Evolutionary conservation across 1,284 basidiomycete genomes (phyloP), one percentile per base, ranked within the genome.

Genomic region (Puccinia brachypodii): DNA sequence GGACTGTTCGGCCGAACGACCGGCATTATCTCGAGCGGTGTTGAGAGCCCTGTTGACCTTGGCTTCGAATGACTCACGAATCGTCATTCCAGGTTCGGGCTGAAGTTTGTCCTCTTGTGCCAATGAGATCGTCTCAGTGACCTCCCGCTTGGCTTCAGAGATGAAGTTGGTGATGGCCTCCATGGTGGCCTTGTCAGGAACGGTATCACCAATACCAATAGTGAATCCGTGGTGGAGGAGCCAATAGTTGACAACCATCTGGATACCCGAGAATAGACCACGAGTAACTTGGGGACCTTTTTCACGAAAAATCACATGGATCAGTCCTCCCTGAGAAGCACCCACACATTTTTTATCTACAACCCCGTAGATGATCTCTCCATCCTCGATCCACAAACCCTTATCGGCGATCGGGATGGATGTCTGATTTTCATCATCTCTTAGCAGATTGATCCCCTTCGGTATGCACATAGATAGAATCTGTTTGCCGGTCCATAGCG

Each of bases 321-420:
- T 91, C 6, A 99, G 89, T 89, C 97, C 96, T 82, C 96, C 96
- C 84, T 94, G 93, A 0, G 94, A 91, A 0, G 95, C 93, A 84
- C 97, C 97, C 31, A 98, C 96, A 47, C 95, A 97, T 89, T 97
- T 96, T 90, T 99, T 99, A 88, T 97, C 93, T 81, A 99, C 94
- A 79, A 95, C 93, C 71, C 97, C 97, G 85, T 92, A 98, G 72
- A 99, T 90, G 84, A 99, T 91, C 87, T 99, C 95, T 50, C 97
- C 97, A 85, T 99, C 95, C 87, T 99, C 97, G 85, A 99, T 93
- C 87, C 95, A 89, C 87, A 99, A 94, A 83, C 96, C 96, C 84
- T 96, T 94, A 85, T 99, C 96, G 78, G 92, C 92, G 3, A 93
- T 90, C 7, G 95, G 95, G 85, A 92, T 93, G 0, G 91, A 90